phyloP scores from a whole-genome alignment of 2,329 filamentous ascomycete genomes.

The Ambrosiella cleistominuta region DNA sequence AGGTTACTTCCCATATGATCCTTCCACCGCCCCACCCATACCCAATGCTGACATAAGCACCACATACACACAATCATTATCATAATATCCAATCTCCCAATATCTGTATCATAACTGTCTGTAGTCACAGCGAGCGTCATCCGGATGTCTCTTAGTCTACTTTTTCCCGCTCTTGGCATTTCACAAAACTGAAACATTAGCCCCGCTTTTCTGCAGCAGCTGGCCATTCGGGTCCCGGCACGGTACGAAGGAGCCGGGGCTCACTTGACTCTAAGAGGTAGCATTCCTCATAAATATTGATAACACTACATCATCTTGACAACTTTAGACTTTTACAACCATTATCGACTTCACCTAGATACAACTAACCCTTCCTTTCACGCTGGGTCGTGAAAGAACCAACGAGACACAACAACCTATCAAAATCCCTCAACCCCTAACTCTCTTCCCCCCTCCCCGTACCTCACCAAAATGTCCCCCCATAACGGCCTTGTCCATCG shows the following conservation, averaged over 20 bases:
- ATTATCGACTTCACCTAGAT: too few species aligned
- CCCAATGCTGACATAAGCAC: not conserved
- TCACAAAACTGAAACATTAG: not conserved
- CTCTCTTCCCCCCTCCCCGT: not conserved
- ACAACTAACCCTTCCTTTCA: too few species aligned
- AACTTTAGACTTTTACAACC: too few species aligned
- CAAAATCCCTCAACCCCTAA: not conserved
- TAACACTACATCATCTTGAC: too few species aligned
- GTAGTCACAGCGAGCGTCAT: not conserved
- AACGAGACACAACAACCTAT: not conserved
- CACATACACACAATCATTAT: not conserved
- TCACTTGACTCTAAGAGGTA: not conserved
- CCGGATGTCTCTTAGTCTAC: not conserved
- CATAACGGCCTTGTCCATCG: slow-evolving; percentile 43
- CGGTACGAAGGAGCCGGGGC: not conserved
- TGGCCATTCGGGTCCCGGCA: not conserved
- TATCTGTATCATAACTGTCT: not conserved
- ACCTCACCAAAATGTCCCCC: slow-evolving; percentile 33
- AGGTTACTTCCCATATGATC: not conserved
- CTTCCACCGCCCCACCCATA: not conserved
- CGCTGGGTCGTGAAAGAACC: too few species aligned
- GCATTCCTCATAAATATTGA: too few species aligned
- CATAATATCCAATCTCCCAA: not conserved
- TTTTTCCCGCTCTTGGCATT: not conserved
- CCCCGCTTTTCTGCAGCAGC: not conserved